These are phyloP conservation scores for Cubamyces lactineus DNA, from an alignment of 768 basidiomycete species.

Conservation along the genomic window DNA sequence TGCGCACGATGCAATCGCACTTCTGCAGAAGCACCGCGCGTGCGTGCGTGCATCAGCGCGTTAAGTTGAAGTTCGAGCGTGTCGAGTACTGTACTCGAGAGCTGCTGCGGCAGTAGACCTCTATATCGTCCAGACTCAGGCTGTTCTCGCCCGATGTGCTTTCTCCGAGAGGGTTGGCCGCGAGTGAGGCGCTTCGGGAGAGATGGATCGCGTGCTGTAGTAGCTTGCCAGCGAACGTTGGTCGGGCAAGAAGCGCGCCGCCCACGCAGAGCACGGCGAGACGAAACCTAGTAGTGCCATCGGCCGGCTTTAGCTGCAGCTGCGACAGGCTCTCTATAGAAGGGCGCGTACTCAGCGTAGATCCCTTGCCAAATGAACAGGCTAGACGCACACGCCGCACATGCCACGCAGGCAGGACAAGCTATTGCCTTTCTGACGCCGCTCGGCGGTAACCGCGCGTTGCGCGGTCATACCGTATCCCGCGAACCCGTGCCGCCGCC, in stretches of 20 bases:
- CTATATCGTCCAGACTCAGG: too few relatives aligned
- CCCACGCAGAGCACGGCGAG: too few relatives aligned
- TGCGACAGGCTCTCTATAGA: neutral
- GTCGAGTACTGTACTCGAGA: too few relatives aligned
- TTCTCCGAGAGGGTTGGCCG: neutral
- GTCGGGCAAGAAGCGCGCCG: neutral
- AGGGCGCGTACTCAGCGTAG: neutral
- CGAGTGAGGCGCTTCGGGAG: neutral
- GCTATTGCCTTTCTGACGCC: too few relatives aligned
- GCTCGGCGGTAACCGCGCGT: too few relatives aligned
- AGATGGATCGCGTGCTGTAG: neutral
- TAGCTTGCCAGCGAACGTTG: neutral
- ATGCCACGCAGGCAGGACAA: too few relatives aligned
- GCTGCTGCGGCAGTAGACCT: neutral
- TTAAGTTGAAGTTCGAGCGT: too few relatives aligned
- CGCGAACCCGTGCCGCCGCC: neutral
- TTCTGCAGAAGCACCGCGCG: neutral
- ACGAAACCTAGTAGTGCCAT: too few relatives aligned
- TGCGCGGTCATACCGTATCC: neutral
- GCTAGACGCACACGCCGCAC: too few relatives aligned
- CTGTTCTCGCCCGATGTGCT: too few relatives aligned
- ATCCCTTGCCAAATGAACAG: too few relatives aligned
- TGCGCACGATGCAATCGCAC: slow-evolving; percentile 8
- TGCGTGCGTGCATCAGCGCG: too few relatives aligned
- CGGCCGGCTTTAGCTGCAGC: neutral